Evolutionary conservation across 176 grass and related monocot species (phyloP), one percentile per base, ranked within the genome.

Genomic region (Avena insularis): DNA sequence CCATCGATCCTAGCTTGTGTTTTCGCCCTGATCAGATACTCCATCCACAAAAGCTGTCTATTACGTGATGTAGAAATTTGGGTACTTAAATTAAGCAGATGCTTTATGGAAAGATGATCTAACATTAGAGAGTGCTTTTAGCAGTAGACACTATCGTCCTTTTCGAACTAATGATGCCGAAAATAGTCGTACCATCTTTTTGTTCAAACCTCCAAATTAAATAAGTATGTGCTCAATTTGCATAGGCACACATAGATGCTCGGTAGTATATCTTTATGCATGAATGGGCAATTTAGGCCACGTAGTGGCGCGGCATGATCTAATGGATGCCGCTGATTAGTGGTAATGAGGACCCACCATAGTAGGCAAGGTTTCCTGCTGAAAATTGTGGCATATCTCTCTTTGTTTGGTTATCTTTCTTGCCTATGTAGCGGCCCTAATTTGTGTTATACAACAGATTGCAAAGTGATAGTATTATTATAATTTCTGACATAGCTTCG

Each of bases 291-390:
- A 31, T 38, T 76, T 31, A 54, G 73, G 13, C 25, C 73, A 17
- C 48, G 13, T 7, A 76, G 48, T 76, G 49, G 73, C 8, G 48
- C 3, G 25, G 48, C 23, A 76, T 76, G 73, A 76, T 76, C 73
- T 76, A 19, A 76, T 76, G 25, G 73, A 9, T 29, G 48, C 49
- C 54, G 48, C 48, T 76, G 73, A 76, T 76, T 54, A 76, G 73
- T 76, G 73, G 48, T 76, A 76, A 54, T 54, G 48, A 76, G 73
- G 73, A 31, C 73, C 73, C 73, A 76, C 73, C 13, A 2, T 31
- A 54, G 31, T 51, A 76, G 72, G 73, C 8, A 27, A 27, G 47
- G 16, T 54, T 54, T 8, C 8, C 1, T 10, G 23, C 3, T 54
- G 13, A 54, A 51, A 76, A 14, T 53, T 33, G 23, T 33, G 4